These are phyloP conservation scores for Aspergillus puulaauensis DNA, from an alignment of 2,329 filamentous ascomycete species.

Conservation along the genomic window DNA sequence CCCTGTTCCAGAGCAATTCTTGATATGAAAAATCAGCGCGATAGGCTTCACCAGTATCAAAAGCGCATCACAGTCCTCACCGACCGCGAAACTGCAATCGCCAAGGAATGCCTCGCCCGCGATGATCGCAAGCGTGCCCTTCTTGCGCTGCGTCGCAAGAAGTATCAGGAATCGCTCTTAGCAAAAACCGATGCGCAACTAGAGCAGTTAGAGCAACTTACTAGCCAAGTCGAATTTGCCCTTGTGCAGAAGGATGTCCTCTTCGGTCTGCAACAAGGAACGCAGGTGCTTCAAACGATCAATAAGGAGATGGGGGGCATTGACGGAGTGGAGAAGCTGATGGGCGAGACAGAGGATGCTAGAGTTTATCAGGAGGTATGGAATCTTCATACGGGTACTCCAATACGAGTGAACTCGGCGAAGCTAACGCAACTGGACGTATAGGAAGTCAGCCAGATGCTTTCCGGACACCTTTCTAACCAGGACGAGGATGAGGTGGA, in stretches of 20 bases:
- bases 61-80: constrained; percentile 84
- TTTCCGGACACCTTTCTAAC: constrained; percentile 83
- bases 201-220: constrained; percentile 88
- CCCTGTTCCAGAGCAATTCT: constrained; percentile 73
- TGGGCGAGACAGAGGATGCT: constrained; percentile 89
- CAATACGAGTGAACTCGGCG: not conserved
- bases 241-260: constrained; percentile 95
- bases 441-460: constrained; percentile 88
- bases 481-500: constrained; percentile 98
- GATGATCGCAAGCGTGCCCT: constrained; percentile 81
- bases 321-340: constrained; percentile 89
- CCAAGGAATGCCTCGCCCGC: constrained; percentile 74
- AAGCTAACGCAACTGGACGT: constrained; percentile 6
- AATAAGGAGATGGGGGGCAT: constrained; percentile 94
- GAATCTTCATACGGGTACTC: not conserved
- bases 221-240: constrained; percentile 88
- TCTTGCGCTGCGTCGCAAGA: constrained; percentile 87
- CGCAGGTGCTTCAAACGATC: constrained; percentile 83
- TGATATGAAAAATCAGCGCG: constrained; percentile 95
- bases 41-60: constrained; percentile 96
- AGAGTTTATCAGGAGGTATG: constrained; percentile 84
- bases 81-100: constrained; percentile 81
- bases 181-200: constrained; percentile 89
- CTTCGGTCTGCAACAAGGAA: constrained; percentile 89
- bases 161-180: constrained; percentile 90